Conservation (phyloP, 2,329 filamentous ascomycete species). For the Alternaria viburni region DNA sequence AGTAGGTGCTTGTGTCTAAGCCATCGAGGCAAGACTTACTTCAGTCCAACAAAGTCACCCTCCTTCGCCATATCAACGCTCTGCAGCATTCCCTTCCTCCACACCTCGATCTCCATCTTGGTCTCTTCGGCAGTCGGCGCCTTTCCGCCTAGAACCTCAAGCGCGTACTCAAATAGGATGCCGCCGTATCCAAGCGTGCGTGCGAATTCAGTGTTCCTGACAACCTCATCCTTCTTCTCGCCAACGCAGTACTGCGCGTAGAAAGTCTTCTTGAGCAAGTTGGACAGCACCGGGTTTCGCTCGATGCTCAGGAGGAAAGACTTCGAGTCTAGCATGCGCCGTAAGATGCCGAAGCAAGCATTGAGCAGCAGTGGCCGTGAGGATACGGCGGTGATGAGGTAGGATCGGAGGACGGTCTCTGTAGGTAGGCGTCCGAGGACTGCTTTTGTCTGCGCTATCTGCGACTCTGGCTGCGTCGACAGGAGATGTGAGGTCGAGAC, state of each 20-base stretch:
- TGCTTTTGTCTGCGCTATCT: conserved; percentile 20
- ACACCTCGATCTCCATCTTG: conserved; percentile 69
- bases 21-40: conserved; percentile 42
- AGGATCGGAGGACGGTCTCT: conserved; percentile 70
- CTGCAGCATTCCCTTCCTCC: conserved; percentile 75
- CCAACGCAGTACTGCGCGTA: conserved; percentile 93
- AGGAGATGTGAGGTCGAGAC: conserved; percentile 25
- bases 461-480: conserved; percentile 18
- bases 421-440: conserved; percentile 71
- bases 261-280: conserved; percentile 78
- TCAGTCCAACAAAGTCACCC: conserved; percentile 63
- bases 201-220: conserved; percentile 63
- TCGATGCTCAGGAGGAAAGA: conserved; percentile 74
- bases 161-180: conserved; percentile 83
- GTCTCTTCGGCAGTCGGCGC: conserved; percentile 62
- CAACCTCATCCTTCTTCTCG: conserved; percentile 72
- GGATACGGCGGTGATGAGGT: conserved; percentile 72
- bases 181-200: conserved; percentile 83
- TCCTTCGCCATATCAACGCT: conserved; percentile 65
- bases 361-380: conserved; percentile 72
- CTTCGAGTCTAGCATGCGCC: conserved; percentile 71
- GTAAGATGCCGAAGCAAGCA: conserved; percentile 73
- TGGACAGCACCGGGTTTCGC: conserved; percentile 72
- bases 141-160: conserved; percentile 74
- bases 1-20: conserved; percentile 8